Evolutionary conservation across 1,284 basidiomycete species (phyloP).

Genomic region (Cutaneotrichosporon sp.): DNA sequence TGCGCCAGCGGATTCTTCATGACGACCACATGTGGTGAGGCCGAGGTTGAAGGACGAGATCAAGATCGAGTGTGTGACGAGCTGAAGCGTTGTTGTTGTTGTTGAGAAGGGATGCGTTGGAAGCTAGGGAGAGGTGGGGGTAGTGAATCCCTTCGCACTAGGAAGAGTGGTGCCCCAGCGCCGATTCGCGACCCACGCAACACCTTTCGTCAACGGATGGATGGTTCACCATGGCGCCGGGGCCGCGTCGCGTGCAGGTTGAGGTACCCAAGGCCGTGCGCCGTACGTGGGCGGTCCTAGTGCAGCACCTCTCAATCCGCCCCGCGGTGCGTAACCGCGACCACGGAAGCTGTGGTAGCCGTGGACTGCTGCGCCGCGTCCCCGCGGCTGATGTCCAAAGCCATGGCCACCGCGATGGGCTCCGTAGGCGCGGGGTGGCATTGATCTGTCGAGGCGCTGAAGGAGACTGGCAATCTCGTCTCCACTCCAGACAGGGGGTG

Average conservation of each 20-base stretch:
- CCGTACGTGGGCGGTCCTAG: background rate
- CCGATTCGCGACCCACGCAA: background rate
- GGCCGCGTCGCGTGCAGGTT: constrained; percentile 1
- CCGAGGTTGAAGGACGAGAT: background rate
- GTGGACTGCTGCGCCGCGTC: background rate
- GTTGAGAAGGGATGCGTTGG: background rate
- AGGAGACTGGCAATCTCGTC: background rate
- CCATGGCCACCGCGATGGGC: background rate
- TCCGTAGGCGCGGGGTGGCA: background rate
- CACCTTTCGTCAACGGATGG: background rate
- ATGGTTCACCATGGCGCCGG: background rate
- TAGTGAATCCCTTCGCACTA: constrained; percentile 1
- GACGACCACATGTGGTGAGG: background rate
- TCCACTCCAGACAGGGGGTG: background rate
- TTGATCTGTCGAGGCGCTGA: background rate
- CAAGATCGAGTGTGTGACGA: background rate
- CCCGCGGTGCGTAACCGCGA: background rate
- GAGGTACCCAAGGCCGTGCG: constrained; percentile 6
- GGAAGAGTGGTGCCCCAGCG: background rate
- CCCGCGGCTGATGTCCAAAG: background rate
- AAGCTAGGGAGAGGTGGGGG: background rate
- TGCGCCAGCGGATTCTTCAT: constrained; percentile 3
- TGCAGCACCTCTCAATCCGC: background rate
- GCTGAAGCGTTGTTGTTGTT: background rate
- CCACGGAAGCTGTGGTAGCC: background rate